Evolutionary conservation across 2,329 filamentous ascomycete genomes (phyloP).

Genomic region (Pseudogymnoascus sp.): DNA sequence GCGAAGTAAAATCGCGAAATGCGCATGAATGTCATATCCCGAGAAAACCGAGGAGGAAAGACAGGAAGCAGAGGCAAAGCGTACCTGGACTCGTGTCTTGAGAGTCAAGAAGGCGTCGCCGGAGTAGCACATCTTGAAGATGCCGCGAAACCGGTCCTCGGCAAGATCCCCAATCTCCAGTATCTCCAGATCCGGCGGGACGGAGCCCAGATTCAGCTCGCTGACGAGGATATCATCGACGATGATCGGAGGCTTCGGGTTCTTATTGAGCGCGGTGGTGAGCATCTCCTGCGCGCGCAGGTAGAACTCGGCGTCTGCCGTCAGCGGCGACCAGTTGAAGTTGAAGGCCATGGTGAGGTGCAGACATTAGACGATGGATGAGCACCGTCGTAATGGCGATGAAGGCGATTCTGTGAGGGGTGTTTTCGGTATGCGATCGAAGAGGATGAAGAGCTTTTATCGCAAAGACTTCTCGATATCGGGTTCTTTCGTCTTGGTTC

Average conservation of each 20-base stretch:
- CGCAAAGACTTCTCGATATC: neutral
- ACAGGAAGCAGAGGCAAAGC: constrained; percentile 23
- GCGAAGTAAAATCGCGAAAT: neutral
- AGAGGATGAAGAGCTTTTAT: neutral
- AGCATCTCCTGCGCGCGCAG: constrained; percentile 87
- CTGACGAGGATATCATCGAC: constrained; percentile 98
- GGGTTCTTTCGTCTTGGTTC: neutral
- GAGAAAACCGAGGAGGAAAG: neutral
- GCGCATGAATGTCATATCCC: neutral
- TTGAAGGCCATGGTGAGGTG: constrained; percentile 81
- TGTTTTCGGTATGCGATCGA: neutral
- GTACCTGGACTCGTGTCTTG: constrained; percentile 86
- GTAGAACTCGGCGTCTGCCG: constrained; percentile 88
- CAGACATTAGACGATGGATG: neutral
- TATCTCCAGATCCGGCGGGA: constrained; percentile 92
- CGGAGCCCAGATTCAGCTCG: constrained; percentile 91
- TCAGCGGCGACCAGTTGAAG: constrained; percentile 99
- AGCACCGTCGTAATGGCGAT: neutral
- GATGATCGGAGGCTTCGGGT: constrained; percentile 94
- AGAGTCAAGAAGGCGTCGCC: constrained; percentile 93
- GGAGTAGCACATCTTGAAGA: constrained; percentile 98
- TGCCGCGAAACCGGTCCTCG: constrained; percentile 92
- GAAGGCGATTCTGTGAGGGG: neutral
- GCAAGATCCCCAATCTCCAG: constrained; percentile 95
- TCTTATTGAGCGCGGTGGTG: constrained; percentile 93